phyloP scores from a whole-genome alignment of 805 yeast species.

The Yarrowia deformans region DNA sequence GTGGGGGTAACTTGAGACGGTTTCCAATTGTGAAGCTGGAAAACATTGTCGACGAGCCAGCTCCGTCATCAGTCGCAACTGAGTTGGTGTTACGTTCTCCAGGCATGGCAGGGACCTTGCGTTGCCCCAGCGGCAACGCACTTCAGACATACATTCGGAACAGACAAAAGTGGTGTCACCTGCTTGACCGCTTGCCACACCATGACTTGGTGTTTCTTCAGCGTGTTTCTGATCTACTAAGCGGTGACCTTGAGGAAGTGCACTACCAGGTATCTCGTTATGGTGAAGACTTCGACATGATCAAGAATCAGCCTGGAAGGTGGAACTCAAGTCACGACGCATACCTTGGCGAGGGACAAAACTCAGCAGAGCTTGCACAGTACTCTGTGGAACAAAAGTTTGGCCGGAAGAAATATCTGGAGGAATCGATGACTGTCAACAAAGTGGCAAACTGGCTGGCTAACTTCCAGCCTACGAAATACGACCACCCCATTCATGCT shows the following conservation, averaged over 20 bases:
- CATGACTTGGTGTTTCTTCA: background rate
- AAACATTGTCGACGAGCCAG: background rate
- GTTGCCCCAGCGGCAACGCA: background rate
- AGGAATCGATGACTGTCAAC: background rate
- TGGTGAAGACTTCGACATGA: background rate
- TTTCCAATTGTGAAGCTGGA: background rate
- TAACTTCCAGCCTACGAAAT: background rate
- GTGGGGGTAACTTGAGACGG: background rate
- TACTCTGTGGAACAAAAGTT: conserved; percentile 8
- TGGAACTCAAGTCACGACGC: background rate
- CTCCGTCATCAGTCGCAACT: background rate
- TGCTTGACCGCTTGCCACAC: background rate
- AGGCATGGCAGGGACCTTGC: background rate
- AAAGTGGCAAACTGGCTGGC: background rate
- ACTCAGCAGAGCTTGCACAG: background rate
- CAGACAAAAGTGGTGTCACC: background rate
- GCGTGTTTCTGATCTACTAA: conserved; percentile 1
- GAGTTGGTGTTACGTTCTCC: background rate
- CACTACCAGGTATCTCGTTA: background rate
- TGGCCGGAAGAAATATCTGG: background rate
- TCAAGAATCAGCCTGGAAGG: background rate
- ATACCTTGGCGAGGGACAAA: background rate
- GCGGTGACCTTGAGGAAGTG: conserved; percentile 3
- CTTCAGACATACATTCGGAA: background rate
- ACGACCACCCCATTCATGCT: background rate